Base-by-base conservation (phyloP, 768 basidiomycete species). In the Agaricus sinodeliciosus region DNA sequence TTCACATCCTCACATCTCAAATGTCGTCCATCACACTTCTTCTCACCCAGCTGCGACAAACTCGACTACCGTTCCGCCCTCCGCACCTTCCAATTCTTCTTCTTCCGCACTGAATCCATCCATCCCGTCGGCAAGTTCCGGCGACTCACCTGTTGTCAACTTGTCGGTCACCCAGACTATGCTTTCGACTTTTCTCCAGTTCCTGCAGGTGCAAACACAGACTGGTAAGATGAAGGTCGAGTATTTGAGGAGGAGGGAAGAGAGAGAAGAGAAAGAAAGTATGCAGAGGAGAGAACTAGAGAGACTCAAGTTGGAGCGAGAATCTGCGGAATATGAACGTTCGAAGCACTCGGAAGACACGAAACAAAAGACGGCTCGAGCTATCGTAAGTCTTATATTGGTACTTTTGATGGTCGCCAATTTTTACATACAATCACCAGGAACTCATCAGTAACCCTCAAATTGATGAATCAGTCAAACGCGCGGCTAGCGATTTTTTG, bases 171-270 rank as follows among this genome's bases (percentile, higher is more conserved):
- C 81, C 4, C 82, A 85, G 56, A 72, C 71, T 16, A 70, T 87
- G 69, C 67, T 85, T 48, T 65, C 72, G 22, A 72, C 78, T 13
- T 82, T 77, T 56, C 63, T 82, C 61, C 80, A 84, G 56, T 75
- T 80, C 55, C 66, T 89, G 37, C 82, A 82, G 56, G 71, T 80
- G 39, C 87, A 89, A 61, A 78, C 77, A 19, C 85, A 87, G 58
- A 80, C 85, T 34, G 78, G 77, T 55, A 83, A 84, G 65, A 74
- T 80, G 68, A 85, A 85, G 61, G 72, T 87, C 40, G 87, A 88
- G 53, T 82, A 82, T 58, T 59, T 87, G 62, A 76, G 79, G 51
- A 69, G 83, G 55, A 72, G 81, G 16, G 85, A 88, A 56, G 85
- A 85, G 57, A 71, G 85, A n/a, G 84, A 86, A 59, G 80, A 82